phyloP scores from a whole-genome alignment of 495 filamentous ascomycete genomes.

The Viridothelium virens region DNA sequence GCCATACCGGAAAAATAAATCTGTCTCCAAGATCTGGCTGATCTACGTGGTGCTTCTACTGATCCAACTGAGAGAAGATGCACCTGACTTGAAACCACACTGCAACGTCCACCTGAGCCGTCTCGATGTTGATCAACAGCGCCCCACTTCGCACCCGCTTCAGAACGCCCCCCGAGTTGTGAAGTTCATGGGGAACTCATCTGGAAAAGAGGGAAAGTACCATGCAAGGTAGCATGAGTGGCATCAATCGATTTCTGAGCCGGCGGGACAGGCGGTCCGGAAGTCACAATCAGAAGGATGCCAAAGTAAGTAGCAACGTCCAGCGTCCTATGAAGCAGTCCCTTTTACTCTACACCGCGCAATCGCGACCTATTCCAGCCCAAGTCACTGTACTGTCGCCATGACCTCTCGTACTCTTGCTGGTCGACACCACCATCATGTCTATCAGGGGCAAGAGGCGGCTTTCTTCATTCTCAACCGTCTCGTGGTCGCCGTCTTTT shows the following conservation, averaged over 20 bases:
- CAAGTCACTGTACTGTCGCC: not conserved
- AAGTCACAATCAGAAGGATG: constrained; percentile 5
- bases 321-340: not conserved
- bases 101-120: constrained; percentile 38
- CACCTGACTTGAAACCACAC: not conserved
- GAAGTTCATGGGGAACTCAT: not conserved
- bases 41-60: not conserved
- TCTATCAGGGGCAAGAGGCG: not conserved
- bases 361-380: not conserved
- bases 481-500: not conserved
- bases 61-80: not conserved
- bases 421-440: not conserved
- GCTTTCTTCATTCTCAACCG: not conserved
- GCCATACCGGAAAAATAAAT: not conserved
- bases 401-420: not conserved
- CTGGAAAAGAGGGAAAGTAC: not conserved
- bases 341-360: not conserved
- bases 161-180: not conserved
- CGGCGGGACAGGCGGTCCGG: constrained; percentile 53
- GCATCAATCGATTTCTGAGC: constrained; percentile 62
- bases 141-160: constrained; percentile 24
- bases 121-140: constrained; percentile 38
- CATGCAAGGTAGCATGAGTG: constrained; percentile 41
- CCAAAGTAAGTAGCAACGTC: not conserved
- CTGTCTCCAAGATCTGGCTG: not conserved